phyloP scores from a whole-genome alignment of 352 stramenopile species.

The Phytophthora hibernalis region DNA sequence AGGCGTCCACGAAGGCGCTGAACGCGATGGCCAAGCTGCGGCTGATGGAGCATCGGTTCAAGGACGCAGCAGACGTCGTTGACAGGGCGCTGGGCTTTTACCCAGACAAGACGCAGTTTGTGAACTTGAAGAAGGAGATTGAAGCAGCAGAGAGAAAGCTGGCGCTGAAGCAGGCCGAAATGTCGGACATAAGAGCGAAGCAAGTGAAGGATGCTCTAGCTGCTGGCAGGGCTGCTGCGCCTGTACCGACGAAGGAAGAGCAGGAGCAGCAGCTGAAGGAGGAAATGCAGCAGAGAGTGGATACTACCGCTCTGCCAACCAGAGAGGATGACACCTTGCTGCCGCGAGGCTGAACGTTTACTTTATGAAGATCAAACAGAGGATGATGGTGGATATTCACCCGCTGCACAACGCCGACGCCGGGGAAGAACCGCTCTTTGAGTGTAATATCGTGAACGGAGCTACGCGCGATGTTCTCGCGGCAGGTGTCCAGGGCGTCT shows the following conservation, averaged over 20 bases:
- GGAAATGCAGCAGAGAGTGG: conserved; percentile 39
- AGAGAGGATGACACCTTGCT: conserved; percentile 76
- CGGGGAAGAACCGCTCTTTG: conserved; percentile 69
- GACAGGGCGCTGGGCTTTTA: conserved; percentile 47
- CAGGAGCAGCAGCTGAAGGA: conserved; percentile 48
- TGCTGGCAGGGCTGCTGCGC: conserved; percentile 12
- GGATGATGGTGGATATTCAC: conserved; percentile 56
- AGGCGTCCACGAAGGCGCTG: conserved; percentile 62
- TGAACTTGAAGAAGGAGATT: conserved; percentile 60
- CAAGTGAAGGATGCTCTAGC: conserved; percentile 25
- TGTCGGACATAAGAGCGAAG: conserved; percentile 46
- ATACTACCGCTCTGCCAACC: conserved; percentile 51
- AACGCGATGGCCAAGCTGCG: conserved; percentile 76
- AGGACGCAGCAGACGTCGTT: conserved; percentile 52
- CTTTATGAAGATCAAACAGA: conserved; percentile 72
- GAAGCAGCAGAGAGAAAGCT: conserved; percentile 42
- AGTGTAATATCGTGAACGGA: conserved; percentile 58
- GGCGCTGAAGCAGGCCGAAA: conserved; percentile 28
- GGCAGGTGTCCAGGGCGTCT: conserved; percentile 56
- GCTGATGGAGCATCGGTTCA: conserved; percentile 65
- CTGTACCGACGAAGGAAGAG: conserved; percentile 40
- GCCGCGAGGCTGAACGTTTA: conserved; percentile 61
- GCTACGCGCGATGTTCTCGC: conserved; percentile 50
- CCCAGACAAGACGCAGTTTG: conserved; percentile 55
- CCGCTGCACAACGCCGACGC: conserved; percentile 52